These are phyloP conservation scores for Epichloe uncinata DNA, from an alignment of 2,329 filamentous ascomycete species.

Conservation along the genomic window DNA sequence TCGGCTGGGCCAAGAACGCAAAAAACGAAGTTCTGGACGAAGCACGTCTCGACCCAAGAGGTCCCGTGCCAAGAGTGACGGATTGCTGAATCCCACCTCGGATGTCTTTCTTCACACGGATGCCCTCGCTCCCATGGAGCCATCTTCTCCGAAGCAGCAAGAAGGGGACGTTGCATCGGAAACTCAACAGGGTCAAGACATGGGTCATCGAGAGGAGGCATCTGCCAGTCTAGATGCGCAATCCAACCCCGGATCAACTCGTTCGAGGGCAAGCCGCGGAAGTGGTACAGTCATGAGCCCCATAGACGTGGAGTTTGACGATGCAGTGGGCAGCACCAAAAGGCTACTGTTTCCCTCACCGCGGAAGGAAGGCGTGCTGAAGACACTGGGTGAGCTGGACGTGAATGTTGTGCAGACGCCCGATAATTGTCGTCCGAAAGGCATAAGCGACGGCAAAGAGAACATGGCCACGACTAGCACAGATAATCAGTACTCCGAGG, in stretches of 20 bases:
- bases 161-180: conserved; percentile 10
- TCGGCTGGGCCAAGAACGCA: conserved; percentile 37
- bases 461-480: conserved; percentile 20
- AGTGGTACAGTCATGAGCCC: conserved; percentile 45
- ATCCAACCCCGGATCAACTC: conserved; percentile 31
- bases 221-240: conserved; percentile 6
- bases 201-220: neutral
- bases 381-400: conserved; percentile 44
- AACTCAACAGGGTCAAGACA: neutral
- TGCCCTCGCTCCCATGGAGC: conserved; percentile 33
- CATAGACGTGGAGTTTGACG: conserved; percentile 36
- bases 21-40: conserved; percentile 29
- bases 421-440: conserved; percentile 20
- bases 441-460: conserved; percentile 27
- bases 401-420: conserved; percentile 38
- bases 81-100: conserved; percentile 32
- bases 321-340: conserved; percentile 44
- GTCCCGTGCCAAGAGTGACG: conserved; percentile 33
- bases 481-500: conserved; percentile 16
- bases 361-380: conserved; percentile 48
- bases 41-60: conserved; percentile 33
- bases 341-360: conserved; percentile 68
- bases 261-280: conserved; percentile 39
- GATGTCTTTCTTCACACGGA: conserved; percentile 43
- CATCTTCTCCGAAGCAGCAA: conserved; percentile 18